These are phyloP conservation scores for Talaromyces liani DNA, from an alignment of 495 filamentous ascomycete genomes.

Conservation along the genomic window DNA sequence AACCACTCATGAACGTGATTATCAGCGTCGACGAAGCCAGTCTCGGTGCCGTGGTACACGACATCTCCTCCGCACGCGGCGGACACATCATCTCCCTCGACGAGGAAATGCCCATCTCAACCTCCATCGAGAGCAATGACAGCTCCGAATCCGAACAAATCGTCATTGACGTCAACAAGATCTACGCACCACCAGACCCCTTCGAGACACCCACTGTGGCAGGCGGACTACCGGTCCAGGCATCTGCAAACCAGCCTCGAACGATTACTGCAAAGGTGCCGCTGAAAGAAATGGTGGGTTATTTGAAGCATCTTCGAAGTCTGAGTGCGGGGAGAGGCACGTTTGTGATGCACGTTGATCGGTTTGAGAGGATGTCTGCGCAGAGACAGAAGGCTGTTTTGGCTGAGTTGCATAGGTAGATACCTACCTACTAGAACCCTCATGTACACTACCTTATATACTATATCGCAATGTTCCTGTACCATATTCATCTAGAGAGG, in stretches of 20 bases:
- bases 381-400: slow-evolving; percentile 52
- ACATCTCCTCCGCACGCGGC: slow-evolving; percentile 74
- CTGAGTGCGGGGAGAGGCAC: slow-evolving; percentile 84
- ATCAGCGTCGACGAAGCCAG: slow-evolving; percentile 77
- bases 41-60: slow-evolving; percentile 82
- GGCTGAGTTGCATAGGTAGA: slow-evolving; percentile 31
- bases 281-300: slow-evolving; percentile 94
- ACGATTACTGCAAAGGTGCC: slow-evolving; percentile 80
- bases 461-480: neutral
- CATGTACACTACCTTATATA: neutral
- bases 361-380: slow-evolving; percentile 77
- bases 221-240: slow-evolving; percentile 13
- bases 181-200: slow-evolving; percentile 82
- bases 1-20: slow-evolving; percentile 83
- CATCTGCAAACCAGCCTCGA: slow-evolving; percentile 33
- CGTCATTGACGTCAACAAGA: slow-evolving; percentile 55
- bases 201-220: slow-evolving; percentile 49
- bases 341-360: slow-evolving; percentile 86
- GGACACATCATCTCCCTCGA: slow-evolving; percentile 79
- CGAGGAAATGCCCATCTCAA: slow-evolving; percentile 41
- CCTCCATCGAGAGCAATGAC: slow-evolving; percentile 11
- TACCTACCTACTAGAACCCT: neutral
- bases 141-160: slow-evolving; percentile 19
- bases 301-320: slow-evolving; percentile 81
- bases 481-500: neutral